Percentiles rank a stretch among this genome's conserved stretches.
These are phyloP conservation scores for Polytrichum formosum DNA, from an alignment of 225 moss, liverwort and hornwort species.

Conservation along the genomic window DNA sequence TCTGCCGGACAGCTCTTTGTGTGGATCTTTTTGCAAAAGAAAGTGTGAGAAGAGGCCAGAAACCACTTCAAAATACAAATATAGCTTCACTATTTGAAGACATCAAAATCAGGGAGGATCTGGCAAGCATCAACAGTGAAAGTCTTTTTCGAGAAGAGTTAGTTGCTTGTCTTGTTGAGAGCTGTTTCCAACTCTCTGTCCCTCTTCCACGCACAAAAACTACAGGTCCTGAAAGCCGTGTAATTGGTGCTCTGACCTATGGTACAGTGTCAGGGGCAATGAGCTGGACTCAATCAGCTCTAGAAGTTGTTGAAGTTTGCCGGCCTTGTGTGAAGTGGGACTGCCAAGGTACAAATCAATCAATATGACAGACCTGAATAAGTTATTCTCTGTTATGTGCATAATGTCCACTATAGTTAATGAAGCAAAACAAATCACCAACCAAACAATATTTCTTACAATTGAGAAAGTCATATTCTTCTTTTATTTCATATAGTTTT, in stretches of 20 bases:
- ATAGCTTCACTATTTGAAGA: constrained; percentile 93
- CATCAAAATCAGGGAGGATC: constrained; percentile 72
- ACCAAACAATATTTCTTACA: no score
- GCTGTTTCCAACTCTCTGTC: constrained; percentile 95
- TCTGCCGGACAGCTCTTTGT: constrained; percentile 91
- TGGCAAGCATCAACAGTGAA: constrained; percentile 55
- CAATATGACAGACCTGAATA: no score
- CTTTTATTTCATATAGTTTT: no score
- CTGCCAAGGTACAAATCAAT: constrained; percentile 60
- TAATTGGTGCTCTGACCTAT: constrained; percentile 82
- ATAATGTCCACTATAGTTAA: no score
- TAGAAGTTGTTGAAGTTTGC: constrained; percentile 98
- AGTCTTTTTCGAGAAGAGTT: constrained; percentile 92
- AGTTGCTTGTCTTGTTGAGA: constrained; percentile 95
- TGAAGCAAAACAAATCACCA: no score
- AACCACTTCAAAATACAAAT: constrained; percentile 87
- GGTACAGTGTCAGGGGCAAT: constrained; percentile 87
- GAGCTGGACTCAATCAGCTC: constrained; percentile 98
- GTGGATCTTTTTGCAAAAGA: constrained; percentile 98
- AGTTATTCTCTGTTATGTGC: no score
- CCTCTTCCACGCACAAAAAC: constrained; percentile 78
- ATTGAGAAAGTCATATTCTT: no score
- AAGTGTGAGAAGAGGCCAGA: constrained; percentile 94
- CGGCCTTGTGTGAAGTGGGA: constrained; percentile 96
- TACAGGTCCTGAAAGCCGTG: constrained; percentile 76